Base-by-base conservation (phyloP, 1,284 basidiomycete species). In the Ustilago vetiveriae region DNA sequence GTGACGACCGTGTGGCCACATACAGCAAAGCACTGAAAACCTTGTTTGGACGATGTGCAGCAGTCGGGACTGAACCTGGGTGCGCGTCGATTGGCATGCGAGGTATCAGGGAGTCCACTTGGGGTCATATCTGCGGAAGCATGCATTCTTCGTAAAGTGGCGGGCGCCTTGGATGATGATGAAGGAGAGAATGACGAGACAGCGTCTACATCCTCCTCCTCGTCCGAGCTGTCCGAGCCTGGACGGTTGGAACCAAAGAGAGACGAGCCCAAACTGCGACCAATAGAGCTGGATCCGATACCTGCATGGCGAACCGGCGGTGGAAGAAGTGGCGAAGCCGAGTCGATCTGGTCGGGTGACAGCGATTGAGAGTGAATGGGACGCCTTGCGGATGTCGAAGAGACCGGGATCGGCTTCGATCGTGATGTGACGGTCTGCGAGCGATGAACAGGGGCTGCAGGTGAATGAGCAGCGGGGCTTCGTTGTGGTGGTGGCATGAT, bases 1-100 rank as follows among this genome's bases (percentile, higher is more conserved):
- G 65, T 68, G 13, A 69, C 69, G 8, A 76, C 57, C 4, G 70
- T 71, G 29, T 66, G 58, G 6, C 70, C 70, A 46, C 60, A 66
- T 0, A 73, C 50, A 10, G 74, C 65, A 22, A 75, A 71, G 40
- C 58, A 64, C 42, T 68, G 65, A 40, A 73, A 73, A 3, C 22
- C 45, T 13, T 65, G 52, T 38, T 63, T 66, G 16, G 65, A 33
- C 6, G 37, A 43, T 1, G 68, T 69, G 48, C 45, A 55, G 48
- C 71, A 55, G 35, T 69, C 67, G 6, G 66, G 71, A 17, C 14
- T 48, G 49, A 70, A 70, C 19, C 45, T 59, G 38, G 71, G 71
- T 17, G 66, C 65, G 22, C 66, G 43, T 11, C 71, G 71, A 40
- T 73, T 70, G 29, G 68, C 60, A 29, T 59, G 54, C 17, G 67